phyloP scores from a whole-genome alignment of 768 basidiomycete genomes.

The Plicaturopsis crispa region DNA sequence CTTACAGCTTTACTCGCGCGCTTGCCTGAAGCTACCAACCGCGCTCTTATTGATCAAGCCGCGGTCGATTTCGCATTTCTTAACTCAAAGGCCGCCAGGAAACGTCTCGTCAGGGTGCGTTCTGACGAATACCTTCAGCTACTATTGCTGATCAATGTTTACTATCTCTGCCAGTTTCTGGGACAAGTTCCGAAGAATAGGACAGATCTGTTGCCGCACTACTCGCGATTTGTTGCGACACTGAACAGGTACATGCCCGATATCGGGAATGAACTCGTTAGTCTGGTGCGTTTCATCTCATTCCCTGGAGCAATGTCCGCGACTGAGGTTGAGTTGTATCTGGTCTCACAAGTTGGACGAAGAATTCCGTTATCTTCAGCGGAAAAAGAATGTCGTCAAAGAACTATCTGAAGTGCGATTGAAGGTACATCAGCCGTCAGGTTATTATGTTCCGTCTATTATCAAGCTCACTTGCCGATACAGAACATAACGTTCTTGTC shows the following conservation, averaged over 20 bases:
- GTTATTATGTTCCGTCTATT: not conserved
- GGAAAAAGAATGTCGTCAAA: conserved; percentile 88
- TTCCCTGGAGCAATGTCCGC: too few relatives aligned
- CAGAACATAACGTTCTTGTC: conserved; percentile 87
- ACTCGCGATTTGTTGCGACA: conserved; percentile 83
- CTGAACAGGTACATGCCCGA: conserved; percentile 92
- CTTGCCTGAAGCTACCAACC: conserved; percentile 91
- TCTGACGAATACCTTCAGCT: not conserved
- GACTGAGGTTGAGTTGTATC: conserved; percentile 2
- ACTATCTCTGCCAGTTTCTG: conserved; percentile 50
- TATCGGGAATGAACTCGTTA: conserved; percentile 75
- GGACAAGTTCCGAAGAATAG: conserved; percentile 80
- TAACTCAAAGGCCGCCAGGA: conserved; percentile 94
- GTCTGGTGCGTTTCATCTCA: conserved; percentile 47
- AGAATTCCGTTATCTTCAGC: conserved; percentile 91
- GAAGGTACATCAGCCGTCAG: conserved; percentile 45
- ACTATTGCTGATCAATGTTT: conserved; percentile 2
- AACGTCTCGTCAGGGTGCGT: conserved; percentile 76
- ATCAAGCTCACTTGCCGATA: not conserved
- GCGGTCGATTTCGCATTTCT: conserved; percentile 95
- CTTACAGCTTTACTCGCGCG: conserved; percentile 86
- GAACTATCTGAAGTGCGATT: conserved; percentile 81
- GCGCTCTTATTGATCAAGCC: conserved; percentile 83
- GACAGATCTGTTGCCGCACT: conserved; percentile 88
- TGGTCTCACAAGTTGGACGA: conserved; percentile 72